Conservation (phyloP, 495 filamentous ascomycete species). For the Aspergillus kassunensis region DNA sequence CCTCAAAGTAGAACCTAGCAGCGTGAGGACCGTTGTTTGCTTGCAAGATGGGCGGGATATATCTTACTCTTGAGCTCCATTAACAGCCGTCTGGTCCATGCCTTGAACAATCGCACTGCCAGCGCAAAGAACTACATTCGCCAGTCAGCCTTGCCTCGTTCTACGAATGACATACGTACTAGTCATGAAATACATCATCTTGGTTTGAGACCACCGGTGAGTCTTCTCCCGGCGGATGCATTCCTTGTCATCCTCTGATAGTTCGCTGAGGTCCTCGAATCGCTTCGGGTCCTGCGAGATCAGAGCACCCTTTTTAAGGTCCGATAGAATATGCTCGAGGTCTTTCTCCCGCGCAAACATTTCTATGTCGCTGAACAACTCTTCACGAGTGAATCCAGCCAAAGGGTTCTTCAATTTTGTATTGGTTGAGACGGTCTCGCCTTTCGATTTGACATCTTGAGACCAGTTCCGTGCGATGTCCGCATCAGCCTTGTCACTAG, state of each 20-base stretch:
- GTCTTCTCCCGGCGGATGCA: conserved; percentile 54
- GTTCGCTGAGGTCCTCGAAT: conserved; percentile 23
- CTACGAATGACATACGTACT: conserved; percentile 20
- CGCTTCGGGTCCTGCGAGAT: conserved; percentile 52
- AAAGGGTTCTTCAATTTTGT: conserved; percentile 44
- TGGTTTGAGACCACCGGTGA: conserved; percentile 48
- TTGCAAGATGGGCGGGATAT: no score
- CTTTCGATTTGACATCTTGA: conserved; percentile 5
- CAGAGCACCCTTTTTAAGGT: conserved; percentile 63
- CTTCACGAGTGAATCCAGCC: conserved; percentile 48
- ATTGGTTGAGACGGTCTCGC: conserved; percentile 26
- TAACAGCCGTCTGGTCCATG: conserved; percentile 76
- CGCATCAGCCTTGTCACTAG: conserved; percentile 9
- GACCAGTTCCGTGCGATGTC: conserved; percentile 16
- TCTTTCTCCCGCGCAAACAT: conserved; percentile 53
- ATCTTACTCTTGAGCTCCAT: conserved; percentile 57
- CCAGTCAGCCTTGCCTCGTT: no score
- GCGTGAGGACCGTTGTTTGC: not conserved
- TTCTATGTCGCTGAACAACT: conserved; percentile 54
- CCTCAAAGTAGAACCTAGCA: conserved; percentile 16
- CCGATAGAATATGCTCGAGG: conserved; percentile 52
- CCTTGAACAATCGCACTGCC: conserved; percentile 53
- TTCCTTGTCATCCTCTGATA: conserved; percentile 51
- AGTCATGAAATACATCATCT: conserved; percentile 52
- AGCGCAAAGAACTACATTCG: conserved; percentile 34